Base-by-base conservation (phyloP, 345 rosid species). In the Lepidium africanum region DNA sequence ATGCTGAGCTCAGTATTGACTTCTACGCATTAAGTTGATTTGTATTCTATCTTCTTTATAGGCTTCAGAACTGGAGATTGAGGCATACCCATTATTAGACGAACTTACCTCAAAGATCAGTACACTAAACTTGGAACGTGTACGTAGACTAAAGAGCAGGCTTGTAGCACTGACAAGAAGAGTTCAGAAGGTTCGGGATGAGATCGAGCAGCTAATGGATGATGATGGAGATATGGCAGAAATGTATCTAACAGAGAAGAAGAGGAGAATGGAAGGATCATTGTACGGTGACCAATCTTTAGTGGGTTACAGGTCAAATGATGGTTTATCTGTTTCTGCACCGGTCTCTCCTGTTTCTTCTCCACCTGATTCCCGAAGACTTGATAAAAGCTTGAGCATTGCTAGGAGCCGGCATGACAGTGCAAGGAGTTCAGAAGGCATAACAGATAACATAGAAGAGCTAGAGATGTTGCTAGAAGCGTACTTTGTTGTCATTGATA, bases 141-240 rank as follows among this genome's bases (percentile, higher is more conserved):
- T 61, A 12, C 97, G 97, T 23, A 83, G 99, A 77, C 78, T 95
- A 77, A 95, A 95, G 78, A 95, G 97, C 84, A 84, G 96, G 69
- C 97, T 95, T 63, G 99, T 91, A 32, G 97, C 96, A 12, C 59
- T 95, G 66, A 91, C 96, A 14, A 77, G 97, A 66, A 85, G 97
- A 83, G 99, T 95, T 59, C 99, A 95, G 76, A 95, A 91, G 86
- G 99, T 95, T 71, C 81, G 97, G 66, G 99, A 95, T 80, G 99
- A 95, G 85, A 95, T 95, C 39, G 99, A 95, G 73, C 97, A 95
- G 81, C 88, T 95, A 38, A 95, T 95, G 99, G 97, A 94, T 79
- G 99, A 94, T 81, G 99, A 94, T 65, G 99, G 99, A 40, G 99
- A 94, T 76, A 91, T 94, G 99, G 99, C 99, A 2, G 99, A 94